Base-by-base conservation (phyloP, 176 grass and related monocot species). In the Hordeum marinum region DNA sequence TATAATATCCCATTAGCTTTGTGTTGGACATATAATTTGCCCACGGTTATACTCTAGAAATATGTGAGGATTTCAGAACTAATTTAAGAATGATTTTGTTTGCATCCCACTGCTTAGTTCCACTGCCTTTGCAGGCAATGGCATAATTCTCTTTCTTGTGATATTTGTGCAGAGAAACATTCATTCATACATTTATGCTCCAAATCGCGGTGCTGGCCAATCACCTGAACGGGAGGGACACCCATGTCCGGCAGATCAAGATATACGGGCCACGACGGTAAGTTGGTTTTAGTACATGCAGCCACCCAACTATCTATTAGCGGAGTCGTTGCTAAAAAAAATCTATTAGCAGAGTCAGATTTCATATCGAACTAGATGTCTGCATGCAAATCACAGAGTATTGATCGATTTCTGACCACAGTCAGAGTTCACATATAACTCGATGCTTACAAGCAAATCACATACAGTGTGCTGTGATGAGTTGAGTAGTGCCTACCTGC, bases 111-210 rank as follows among this genome's bases (percentile, higher is more conserved):
- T 57, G 4, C 32, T 71, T 82, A 25, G 8, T 79, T 74, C 13
- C 18, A 35, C 20, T 43, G 1, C 8, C 80, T 18, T 75, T 42
- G 57, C 36, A 23, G 45, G 36, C 15, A n/a, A 3, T 48, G 62
- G 40, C 42, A 62, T 74, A 63, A 85, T 79, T 41, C 3, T 80
- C 24, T 80, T 87, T 69, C 15, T 88, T 80, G 45, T 26, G 71
- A 62, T 69, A 67, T 80, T 48, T 81, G 68, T 85, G 74, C 90
- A 98, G 96, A 14, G 96, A 98, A 70, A 94, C 90, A 75, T 94
- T 95, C 83, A 83, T 98, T 68, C 84, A 91, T 81, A 94, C 93
- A 77, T 98, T 98, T 87, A 98, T 98, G 93, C 93, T 98, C 78
- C 93, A 98, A 90, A 86, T 98, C 80, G 91, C 78, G 39, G 65